phyloP scores from a whole-genome alignment of 441 rosid genomes.

The Omphalea diandra region DNA sequence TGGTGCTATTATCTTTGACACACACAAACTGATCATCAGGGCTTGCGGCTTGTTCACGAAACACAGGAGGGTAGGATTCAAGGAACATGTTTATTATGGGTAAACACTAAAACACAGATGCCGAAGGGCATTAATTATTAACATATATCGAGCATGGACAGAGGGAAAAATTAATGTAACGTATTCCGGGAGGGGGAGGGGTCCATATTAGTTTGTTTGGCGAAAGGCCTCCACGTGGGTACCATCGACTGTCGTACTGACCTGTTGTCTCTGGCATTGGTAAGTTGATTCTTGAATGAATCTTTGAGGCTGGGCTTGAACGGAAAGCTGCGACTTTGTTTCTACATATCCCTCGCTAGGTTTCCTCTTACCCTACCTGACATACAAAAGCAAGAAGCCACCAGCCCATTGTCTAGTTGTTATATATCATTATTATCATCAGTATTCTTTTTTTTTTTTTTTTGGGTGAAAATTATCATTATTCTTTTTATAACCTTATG shows the following conservation, averaged over 20 bases:
- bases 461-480: too few relatives aligned
- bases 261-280: not conserved
- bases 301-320: not conserved
- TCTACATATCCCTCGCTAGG: not conserved
- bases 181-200: not conserved
- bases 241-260: too few relatives aligned
- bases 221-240: conserved; percentile 4
- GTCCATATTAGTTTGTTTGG: not conserved
- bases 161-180: too few relatives aligned
- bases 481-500: too few relatives aligned
- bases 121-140: not conserved
- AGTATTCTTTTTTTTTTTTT: too few relatives aligned
- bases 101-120: not conserved
- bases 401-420: not conserved
- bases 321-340: not conserved
- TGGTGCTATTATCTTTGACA: not conserved
- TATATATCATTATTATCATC: too few relatives aligned
- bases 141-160: too few relatives aligned
- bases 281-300: not conserved
- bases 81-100: conserved; percentile 18
- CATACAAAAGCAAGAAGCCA: not conserved
- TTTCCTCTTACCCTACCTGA: conserved; percentile 6
- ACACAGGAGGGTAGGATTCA: conserved; percentile 62
- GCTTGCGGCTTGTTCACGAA: conserved; percentile 32
- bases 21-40: not conserved